Conservation (phyloP, 2,329 filamentous ascomycete genomes). For the Monosporascus sp. region DNA sequence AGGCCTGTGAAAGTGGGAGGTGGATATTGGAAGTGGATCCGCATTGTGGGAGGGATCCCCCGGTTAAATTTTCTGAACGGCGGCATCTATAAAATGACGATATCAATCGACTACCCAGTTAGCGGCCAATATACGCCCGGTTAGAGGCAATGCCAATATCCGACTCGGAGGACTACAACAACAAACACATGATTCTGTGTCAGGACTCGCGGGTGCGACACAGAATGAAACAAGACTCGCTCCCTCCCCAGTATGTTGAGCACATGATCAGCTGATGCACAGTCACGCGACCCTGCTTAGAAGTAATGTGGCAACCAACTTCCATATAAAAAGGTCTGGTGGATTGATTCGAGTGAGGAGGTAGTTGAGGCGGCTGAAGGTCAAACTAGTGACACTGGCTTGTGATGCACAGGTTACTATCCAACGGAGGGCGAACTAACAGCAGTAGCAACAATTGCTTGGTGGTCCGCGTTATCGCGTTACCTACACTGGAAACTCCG, state of each 20-base stretch:
- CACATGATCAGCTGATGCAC: not conserved
- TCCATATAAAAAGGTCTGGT: not conserved
- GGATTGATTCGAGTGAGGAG: too few relatives aligned
- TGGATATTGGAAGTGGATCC: not conserved
- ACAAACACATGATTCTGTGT: not conserved
- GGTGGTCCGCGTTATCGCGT: too few relatives aligned
- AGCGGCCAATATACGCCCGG: not conserved
- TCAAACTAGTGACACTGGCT: not conserved
- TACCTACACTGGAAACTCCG: too few relatives aligned
- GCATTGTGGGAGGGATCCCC: not conserved
- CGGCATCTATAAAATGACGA: not conserved
- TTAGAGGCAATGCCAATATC: not conserved
- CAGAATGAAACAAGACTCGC: not conserved
- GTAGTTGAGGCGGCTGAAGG: too few relatives aligned
- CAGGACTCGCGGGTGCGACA: not conserved
- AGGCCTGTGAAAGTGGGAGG: not conserved
- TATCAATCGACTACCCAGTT: not conserved
- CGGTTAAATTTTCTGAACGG: not conserved
- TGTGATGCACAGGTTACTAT: not conserved
- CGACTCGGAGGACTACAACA: not conserved
- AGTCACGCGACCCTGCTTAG: not conserved
- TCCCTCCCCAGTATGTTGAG: not conserved
- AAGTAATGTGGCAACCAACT: not conserved
- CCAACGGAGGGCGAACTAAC: too few relatives aligned
- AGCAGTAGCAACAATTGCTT: too few relatives aligned